A percentile compares a stretch with the other conserved stretches of the same genome.
These are phyloP conservation scores for Fusarium setosum DNA, from an alignment of 2,329 filamentous ascomycete species.

Conservation along the genomic window DNA sequence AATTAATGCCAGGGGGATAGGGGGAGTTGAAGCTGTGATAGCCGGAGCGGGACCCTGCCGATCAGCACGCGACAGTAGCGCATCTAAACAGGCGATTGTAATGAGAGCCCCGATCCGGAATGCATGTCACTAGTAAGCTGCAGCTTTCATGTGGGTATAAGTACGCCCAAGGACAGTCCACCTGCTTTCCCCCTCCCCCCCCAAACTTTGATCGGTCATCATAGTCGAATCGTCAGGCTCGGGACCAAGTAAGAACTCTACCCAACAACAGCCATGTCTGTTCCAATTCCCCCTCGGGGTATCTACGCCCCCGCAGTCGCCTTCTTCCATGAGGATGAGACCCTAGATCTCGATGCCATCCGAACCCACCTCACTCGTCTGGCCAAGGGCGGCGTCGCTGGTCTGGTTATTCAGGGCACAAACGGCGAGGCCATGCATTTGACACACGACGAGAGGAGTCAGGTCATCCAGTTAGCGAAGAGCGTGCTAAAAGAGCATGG, in stretches of 20 bases:
- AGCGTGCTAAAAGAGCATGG: slow-evolving; percentile 69
- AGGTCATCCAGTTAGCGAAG: slow-evolving; percentile 71
- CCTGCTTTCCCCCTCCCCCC: background rate
- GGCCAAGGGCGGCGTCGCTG: slow-evolving; percentile 71
- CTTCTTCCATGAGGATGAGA: slow-evolving; percentile 68
- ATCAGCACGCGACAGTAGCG: background rate
- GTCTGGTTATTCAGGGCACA: slow-evolving; percentile 77
- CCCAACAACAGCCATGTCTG: background rate
- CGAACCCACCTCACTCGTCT: slow-evolving; percentile 68
- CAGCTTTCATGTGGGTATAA: background rate
- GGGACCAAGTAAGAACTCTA: too few relatives aligned
- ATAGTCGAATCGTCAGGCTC: too few relatives aligned
- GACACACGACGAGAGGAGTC: slow-evolving; percentile 71
- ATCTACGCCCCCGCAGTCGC: slow-evolving; percentile 72
- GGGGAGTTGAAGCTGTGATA: background rate
- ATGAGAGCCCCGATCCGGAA: background rate
- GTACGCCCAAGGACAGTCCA: background rate
- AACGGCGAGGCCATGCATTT: slow-evolving; percentile 82
- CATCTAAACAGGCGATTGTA: background rate
- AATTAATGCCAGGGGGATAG: too few relatives aligned
- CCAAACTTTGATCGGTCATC: background rate
- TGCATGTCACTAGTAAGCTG: background rate
- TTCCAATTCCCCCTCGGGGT: slow-evolving; percentile 47
- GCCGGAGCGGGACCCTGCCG: background rate
- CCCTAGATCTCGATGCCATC: slow-evolving; percentile 65